phyloP scores from a whole-genome alignment of 805 yeast species.

The Ogataea neopini region DNA sequence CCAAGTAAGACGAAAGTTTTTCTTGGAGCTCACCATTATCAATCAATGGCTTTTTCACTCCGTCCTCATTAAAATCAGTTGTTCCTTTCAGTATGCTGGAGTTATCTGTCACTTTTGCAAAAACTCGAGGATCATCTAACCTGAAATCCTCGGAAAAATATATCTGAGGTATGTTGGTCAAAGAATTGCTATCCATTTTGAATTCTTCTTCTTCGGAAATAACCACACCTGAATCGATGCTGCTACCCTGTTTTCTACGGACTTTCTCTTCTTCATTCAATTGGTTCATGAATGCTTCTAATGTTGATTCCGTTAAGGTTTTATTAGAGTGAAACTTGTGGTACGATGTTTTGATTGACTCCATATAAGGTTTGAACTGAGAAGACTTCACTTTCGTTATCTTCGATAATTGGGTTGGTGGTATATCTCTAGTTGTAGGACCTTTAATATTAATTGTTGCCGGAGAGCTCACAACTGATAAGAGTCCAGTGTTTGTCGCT shows the following conservation, averaged over 20 bases:
- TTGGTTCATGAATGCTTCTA: conserved; percentile 37
- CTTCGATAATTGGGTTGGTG: conserved; percentile 68
- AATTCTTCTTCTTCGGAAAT: conserved; percentile 26
- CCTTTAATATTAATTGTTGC: conserved; percentile 49
- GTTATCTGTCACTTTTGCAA: conserved; percentile 69
- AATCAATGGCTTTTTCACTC: conserved; percentile 41
- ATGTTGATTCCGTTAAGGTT: conserved; percentile 44
- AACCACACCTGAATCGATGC: conserved; percentile 13
- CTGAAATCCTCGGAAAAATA: conserved; percentile 70
- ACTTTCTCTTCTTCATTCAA: conserved; percentile 25
- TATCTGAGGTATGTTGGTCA: conserved; percentile 62
- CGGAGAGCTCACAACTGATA: conserved; percentile 36
- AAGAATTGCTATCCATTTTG: conserved; percentile 27
- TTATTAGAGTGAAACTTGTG: conserved; percentile 44
- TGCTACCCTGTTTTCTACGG: conserved; percentile 7
- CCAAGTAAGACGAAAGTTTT: conserved; percentile 77
- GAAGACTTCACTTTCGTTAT: conserved; percentile 46
- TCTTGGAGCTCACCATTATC: conserved; percentile 68
- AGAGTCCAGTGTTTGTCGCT: conserved; percentile 33
- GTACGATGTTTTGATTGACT: conserved; percentile 45
- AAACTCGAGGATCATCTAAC: conserved; percentile 85
- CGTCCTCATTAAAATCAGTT: conserved; percentile 34
- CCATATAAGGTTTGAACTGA: conserved; percentile 46
- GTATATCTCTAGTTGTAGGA: conserved; percentile 84
- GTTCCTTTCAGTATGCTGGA: conserved; percentile 40